Base-by-base conservation (phyloP, 441 rosid species). In the Erodium moschatum region DNA sequence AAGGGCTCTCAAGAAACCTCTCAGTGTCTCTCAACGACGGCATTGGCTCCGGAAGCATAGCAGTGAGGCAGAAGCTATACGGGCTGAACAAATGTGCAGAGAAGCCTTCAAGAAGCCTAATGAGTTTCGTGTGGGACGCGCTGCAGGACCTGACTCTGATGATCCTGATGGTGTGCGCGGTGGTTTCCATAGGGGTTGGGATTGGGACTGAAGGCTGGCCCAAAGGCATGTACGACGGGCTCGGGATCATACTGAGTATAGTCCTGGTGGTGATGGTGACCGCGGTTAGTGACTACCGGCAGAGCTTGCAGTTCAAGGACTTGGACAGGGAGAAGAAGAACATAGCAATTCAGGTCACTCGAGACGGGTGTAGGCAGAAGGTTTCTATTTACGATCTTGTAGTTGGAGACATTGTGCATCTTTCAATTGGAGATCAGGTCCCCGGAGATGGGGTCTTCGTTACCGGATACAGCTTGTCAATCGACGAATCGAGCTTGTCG, bases 81-180 rank as follows among this genome's bases (percentile, higher is more conserved):
- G 93, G 90, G 58, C 46, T 70, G 4, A 87, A 87, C 70, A 78
- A 64, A 64, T 81, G 74, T 74, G 82, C 87, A n/a, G 92, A 84
- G 83, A 87, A 86, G 70, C 84, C 89, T 38, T 67, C 85, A 15
- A 83, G 82, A 71, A 71, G 86, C 5, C 78, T 83, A 62, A 71
- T 72, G 71, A 80, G 67, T 73, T 83, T 83, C 71, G 77, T 79
- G 2, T 83, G 84, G 86, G 86, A 83, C 48, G 84, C 86, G 11
- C 74, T 83, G 35, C 86, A 83, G 1, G 86, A 83, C 70, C 64
- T 81, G 68, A 83, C 86, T 40, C 78, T 83, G 16, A 76, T 83
- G 4, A 77, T 80, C 67, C 84, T 83, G 10, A 83, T 83, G 74
- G 62, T 78, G 15, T 83, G 84, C 66, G 81, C 84, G 27, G 73